Conservation (phyloP, 2,329 filamentous ascomycete species). For the Aspergillus melleus region DNA sequence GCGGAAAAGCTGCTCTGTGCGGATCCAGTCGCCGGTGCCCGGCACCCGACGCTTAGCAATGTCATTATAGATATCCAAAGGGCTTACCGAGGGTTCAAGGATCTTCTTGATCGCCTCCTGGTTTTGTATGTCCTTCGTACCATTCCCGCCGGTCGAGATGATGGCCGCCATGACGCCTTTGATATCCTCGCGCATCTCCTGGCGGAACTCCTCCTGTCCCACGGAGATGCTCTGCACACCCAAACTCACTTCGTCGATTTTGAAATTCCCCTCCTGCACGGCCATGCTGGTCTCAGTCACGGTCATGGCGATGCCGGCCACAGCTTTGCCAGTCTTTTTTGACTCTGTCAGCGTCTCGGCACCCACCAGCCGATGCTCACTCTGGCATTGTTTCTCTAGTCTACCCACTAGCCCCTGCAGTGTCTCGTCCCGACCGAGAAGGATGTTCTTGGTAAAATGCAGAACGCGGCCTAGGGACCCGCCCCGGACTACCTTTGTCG, state of each 20-base stretch:
- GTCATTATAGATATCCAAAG: constrained; percentile 45
- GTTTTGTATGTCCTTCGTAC: not conserved
- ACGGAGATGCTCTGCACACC: constrained; percentile 7
- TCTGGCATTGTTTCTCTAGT: constrained; percentile 44
- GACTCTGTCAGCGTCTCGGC: constrained; percentile 27
- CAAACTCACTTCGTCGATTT: constrained; percentile 10
- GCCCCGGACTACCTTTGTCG: constrained; percentile 43
- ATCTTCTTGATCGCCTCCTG: constrained; percentile 20
- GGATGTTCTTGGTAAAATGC: constrained; percentile 43
- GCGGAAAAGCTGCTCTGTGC: constrained; percentile 40
- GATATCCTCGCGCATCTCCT: not conserved
- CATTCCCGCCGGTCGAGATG: not conserved
- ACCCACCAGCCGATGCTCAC: constrained; percentile 46
- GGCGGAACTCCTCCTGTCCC: constrained; percentile 2
- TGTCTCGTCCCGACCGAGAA: constrained; percentile 43
- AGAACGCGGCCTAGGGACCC: constrained; percentile 34
- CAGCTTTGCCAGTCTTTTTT: constrained; percentile 7
- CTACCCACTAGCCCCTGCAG: constrained; percentile 43
- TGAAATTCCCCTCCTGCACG: constrained; percentile 8
- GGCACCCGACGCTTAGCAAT: constrained; percentile 44
- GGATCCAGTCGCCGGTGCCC: constrained; percentile 51
- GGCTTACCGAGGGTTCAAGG: constrained; percentile 45
- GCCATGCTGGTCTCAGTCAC: constrained; percentile 6
- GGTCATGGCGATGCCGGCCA: constrained; percentile 4
- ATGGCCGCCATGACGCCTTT: not conserved